phyloP scores from a whole-genome alignment of 2,329 filamentous ascomycete genomes.

The Fusarium pseudograminearum region DNA sequence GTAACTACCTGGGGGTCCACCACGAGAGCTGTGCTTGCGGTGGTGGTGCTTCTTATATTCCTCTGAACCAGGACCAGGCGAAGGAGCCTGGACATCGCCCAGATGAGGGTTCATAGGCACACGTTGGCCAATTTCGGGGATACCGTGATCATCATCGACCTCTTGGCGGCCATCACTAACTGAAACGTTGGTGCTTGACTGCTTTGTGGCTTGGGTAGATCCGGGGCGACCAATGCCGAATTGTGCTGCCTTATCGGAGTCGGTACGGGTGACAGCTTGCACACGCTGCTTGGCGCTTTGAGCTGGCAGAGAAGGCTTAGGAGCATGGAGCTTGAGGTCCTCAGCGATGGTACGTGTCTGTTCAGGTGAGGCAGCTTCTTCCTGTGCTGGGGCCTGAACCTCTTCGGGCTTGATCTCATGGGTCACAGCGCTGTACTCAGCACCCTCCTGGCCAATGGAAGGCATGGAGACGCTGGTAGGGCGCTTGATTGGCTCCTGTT shows the following conservation, averaged over 20 bases:
- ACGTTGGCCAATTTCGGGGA: constrained; percentile 90
- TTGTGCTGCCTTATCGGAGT: constrained; percentile 87
- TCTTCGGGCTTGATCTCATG: constrained; percentile 56
- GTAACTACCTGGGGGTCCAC: constrained; percentile 87
- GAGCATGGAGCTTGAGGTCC: constrained; percentile 88
- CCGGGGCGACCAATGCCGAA: constrained; percentile 80
- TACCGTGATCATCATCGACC: constrained; percentile 82
- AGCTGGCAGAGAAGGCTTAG: constrained; percentile 85
- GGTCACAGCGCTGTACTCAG: constrained; percentile 78
- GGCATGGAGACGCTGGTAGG: constrained; percentile 85
- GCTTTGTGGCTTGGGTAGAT: constrained; percentile 68
- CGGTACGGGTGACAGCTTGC: constrained; percentile 86
- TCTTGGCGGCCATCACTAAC: constrained; percentile 63
- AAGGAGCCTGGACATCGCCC: constrained; percentile 95
- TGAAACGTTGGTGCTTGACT: constrained; percentile 69
- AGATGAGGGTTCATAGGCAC: constrained; percentile 95
- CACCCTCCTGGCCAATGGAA: constrained; percentile 88
- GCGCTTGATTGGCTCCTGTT: constrained; percentile 64
- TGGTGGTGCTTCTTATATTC: constrained; percentile 68
- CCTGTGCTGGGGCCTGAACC: constrained; percentile 57
- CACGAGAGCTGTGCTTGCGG: constrained; percentile 78
- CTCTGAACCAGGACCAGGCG: constrained; percentile 71
- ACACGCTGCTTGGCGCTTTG: constrained; percentile 87
- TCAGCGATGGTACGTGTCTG: constrained; percentile 83
- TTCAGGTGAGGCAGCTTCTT: constrained; percentile 65